Evolutionary conservation across 2,329 filamentous ascomycete species (phyloP).

Genomic region (Ophiostoma piceae): DNA sequence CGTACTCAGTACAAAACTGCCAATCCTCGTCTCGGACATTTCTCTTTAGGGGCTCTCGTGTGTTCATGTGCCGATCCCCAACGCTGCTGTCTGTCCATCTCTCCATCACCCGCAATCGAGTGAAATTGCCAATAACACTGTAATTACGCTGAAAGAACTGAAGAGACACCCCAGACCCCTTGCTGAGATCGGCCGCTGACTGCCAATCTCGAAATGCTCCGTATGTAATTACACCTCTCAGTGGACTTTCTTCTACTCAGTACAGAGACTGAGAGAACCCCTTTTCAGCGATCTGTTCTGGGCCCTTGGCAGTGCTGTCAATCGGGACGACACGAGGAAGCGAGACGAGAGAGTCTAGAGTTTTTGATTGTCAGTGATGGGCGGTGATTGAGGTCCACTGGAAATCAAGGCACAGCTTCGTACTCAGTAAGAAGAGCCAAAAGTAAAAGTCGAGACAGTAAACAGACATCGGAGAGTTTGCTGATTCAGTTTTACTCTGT

Average conservation of each 20-base stretch:
- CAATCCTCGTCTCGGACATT: background rate
- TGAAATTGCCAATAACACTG: slow-evolving; percentile 1
- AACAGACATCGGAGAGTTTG: background rate
- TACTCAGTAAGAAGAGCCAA: too few species aligned
- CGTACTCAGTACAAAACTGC: background rate
- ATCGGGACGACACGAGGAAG: background rate
- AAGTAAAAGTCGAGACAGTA: background rate
- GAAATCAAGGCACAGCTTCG: too few species aligned
- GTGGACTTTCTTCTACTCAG: background rate
- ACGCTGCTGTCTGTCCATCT: background rate
- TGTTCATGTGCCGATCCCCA: background rate
- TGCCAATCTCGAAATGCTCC: slow-evolving; percentile 14
- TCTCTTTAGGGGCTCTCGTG: background rate
- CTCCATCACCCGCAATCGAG: background rate
- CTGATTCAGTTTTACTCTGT: background rate
- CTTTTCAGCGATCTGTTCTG: slow-evolving; percentile 19
- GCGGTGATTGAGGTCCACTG: background rate
- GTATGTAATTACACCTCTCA: slow-evolving; percentile 7
- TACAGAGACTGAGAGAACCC: background rate
- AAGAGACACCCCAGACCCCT: background rate
- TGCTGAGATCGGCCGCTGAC: background rate
- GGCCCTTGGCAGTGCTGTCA: slow-evolving; percentile 17
- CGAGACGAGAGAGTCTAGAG: background rate
- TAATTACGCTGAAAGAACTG: background rate
- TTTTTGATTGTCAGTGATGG: background rate